Conservation (phyloP, 176 grass and related monocot genomes). For the Typha latifolia region DNA sequence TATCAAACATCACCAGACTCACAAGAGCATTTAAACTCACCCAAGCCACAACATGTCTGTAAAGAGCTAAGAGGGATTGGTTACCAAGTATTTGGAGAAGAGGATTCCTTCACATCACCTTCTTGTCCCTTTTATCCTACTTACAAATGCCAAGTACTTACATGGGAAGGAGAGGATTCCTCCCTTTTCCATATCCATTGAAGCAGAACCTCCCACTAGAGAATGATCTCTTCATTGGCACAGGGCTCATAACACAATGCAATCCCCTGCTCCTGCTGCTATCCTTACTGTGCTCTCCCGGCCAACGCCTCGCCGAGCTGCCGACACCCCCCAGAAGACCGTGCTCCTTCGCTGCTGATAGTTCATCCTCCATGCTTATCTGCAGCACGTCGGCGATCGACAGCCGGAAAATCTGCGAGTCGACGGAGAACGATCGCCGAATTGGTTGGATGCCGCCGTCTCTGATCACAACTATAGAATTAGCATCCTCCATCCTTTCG, state of each 20-base stretch:
- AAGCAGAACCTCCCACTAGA: conserved; percentile 49
- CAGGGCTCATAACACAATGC: conserved; percentile 21
- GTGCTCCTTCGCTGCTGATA: conserved; percentile 52
- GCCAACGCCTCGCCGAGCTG: conserved; percentile 34
- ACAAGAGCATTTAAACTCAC: neutral
- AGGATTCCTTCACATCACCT: neutral
- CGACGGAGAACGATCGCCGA: conserved; percentile 31
- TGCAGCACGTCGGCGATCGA: conserved; percentile 71
- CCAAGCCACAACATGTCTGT: neutral
- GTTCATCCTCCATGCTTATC: conserved; percentile 51
- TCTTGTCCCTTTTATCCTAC: conserved; percentile 25
- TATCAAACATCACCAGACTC: conserved; percentile 16
- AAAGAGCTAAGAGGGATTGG: neutral
- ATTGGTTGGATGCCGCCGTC: conserved; percentile 23
- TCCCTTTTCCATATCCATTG: conserved; percentile 47
- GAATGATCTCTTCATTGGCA: conserved; percentile 44
- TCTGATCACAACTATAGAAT: conserved; percentile 40
- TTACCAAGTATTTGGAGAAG: neutral
- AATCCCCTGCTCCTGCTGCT: conserved; percentile 17
- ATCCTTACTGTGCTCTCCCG: conserved; percentile 35
- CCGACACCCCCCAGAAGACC: conserved; percentile 29
- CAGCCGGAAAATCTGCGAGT: conserved; percentile 35
- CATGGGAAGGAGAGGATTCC: conserved; percentile 42
- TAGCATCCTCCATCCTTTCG: conserved; percentile 15
- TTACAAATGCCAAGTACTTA: conserved; percentile 12